Base-by-base conservation (phyloP, 2,329 filamentous ascomycete species). In the Hansfordia pulvinata region DNA sequence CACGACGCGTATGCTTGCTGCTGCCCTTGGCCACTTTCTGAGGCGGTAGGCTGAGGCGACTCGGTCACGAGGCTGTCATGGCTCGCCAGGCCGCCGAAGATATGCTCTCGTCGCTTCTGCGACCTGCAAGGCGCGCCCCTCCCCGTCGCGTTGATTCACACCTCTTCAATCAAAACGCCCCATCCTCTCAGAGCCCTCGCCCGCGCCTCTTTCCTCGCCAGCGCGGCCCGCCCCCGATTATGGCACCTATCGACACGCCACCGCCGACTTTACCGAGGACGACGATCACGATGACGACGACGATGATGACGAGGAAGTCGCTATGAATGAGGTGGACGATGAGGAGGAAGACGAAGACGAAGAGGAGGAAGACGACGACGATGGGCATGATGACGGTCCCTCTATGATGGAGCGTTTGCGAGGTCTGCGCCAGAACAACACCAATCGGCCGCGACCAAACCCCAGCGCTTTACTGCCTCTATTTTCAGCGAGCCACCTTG, bases 401-500 rank as follows among this genome's bases (percentile, higher is more conserved):
- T 33, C 36, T 20, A 26, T 25, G 22, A 25, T 12, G 30, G 23
- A 8, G 35, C n/a, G n/a, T n/a, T n/a, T 35, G 16, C 34, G 39
- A 10, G 31, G 39, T 13, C 37, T 35, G 19, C 51, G 49, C 10
- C 49, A 54, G 20, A 49, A 49, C 17, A 49, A 54, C 19, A 52
- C 53, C 14, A 50, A 56, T 4, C 50, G 50, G 49, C 19, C 48
- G 51, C 22, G 38, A 16, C 38, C 40, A 29, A 42, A 30, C 24
- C 41, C 39, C 15, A 34, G 33, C 17, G 38, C 40, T 14, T 31
- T 69, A 23, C 60, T 92, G 34, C 84, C 84, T 25, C 74, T 92
- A 30, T 92, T 92, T 50, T 85, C 81, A 24, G 69, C 79, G 13
- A 69, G 70, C 30, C 76, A 86, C 52, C 64, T 92, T 38, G 80